Base-by-base conservation (phyloP, 257 asterid species). In the Solanum virginianum region DNA sequence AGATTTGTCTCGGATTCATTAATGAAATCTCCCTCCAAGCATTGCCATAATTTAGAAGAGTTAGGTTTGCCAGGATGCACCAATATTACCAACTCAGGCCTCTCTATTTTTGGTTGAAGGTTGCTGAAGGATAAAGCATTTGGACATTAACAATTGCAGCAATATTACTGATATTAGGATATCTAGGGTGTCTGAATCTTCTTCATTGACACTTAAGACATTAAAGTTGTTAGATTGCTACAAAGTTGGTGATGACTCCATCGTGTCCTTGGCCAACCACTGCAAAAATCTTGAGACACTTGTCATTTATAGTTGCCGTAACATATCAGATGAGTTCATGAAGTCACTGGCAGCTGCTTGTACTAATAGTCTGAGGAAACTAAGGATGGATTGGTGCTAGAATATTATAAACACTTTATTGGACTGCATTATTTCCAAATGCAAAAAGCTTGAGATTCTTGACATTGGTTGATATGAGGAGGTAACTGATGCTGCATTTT, bases 381-480 rank as follows among this genome's bases (percentile, higher is more conserved):
- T 96, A 69, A 93, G 98, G 39, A 96, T 96, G 99, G 98, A 95
- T 90, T 96, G 99, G 99, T 96, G 99, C 89, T 87, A 90, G 83
- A 94, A 93, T 54, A 85, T 94, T 56, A 91, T 98, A 3, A 97
- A 94, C 81, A 20, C 86, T 17, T 92, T 97, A 41, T 49, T 96
- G 85, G 92, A 87, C 57, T 86, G 90, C 87, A 80, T 96, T 47
- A 84, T 96, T 71, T 85, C 41, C 57, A 84, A 89, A 39, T 96
- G 99, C 89, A 84, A 70, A 87, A 91, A 92, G 87, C 97, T 96
- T 16, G 99, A 95, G 94, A 91, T 93, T 85, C 97, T 96, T 45
- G 98, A 95, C 84, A 90, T 96, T 79, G 97, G 97, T 9, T 96
- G 97, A 89, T 96, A 98, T 83, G 99, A 96, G 90, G 94, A 93